Base-by-base conservation (phyloP, 2,329 filamentous ascomycete genomes). In the Trichoderma sp. region DNA sequence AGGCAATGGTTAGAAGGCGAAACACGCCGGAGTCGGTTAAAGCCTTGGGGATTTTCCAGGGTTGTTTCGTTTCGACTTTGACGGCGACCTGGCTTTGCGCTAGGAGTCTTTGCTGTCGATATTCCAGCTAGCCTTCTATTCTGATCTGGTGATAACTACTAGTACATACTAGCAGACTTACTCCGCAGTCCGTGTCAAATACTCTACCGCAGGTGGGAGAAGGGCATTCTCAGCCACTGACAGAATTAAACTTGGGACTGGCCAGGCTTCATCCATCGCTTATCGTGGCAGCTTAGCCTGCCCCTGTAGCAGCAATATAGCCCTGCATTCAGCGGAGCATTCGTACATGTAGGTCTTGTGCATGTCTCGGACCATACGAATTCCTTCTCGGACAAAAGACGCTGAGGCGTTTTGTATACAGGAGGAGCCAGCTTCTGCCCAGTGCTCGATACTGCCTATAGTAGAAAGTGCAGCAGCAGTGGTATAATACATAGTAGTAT, bases 241-340 rank as follows among this genome's bases (percentile, higher is more conserved):
- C 28, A 39, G 18, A 24, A n/a, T 14, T 47, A 51, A 36, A 57
- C 39, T 21, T 21, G 34, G 28, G 39, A 18, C 28, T 36, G n/a
- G 66, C 21, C 8, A 57, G 15, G 60, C 60, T 3, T 56, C 58
- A 62, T 62, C 57, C 64, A 63, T 72, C 70, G 70, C 70, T 51
- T 47, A 72, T 72, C 70, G 43, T 28, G 47, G 24, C 62, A 34
- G 57, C 53, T 62, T 32, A 34, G n/a, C 30, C 66, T 57, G n/a
- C 30, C 66, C 66, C 15, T 69, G 64, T 57, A 67, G 56, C 15
- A 39, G 9, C 21, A 26, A 28, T 18, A 30, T 15, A 56, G 53
- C 65, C 53, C 24, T 65, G 30, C 62, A 65, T 32, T 53, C 30
- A 34, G 57, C 28, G 57, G 51, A 61, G 15, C 56, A 43, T 43